A percentile compares a stretch with the other conserved stretches of the same genome.
Evolutionary conservation across 2,329 filamentous ascomycete species (phyloP).

Genomic region (Aspergillus pseudoviridinutans): DNA sequence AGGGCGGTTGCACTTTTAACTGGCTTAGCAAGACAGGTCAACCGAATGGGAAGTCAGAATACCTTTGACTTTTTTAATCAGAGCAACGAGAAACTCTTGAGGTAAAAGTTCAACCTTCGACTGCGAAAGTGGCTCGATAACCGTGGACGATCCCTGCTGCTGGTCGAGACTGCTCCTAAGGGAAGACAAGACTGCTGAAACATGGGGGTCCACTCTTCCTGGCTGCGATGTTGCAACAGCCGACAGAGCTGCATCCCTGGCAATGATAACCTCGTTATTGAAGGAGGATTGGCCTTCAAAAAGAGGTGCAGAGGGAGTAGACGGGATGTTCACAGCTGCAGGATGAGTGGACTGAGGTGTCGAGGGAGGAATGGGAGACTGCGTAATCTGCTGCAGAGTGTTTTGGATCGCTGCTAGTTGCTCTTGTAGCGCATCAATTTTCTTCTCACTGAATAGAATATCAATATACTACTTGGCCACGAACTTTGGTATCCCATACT

Average conservation of each 20-base stretch:
- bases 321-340: not conserved
- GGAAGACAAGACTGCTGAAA: constrained; percentile 18
- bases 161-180: constrained; percentile 16
- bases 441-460: constrained; percentile 10
- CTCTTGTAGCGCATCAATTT: constrained; percentile 15
- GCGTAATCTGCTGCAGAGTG: constrained; percentile 13
- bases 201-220: constrained; percentile 12
- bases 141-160: constrained; percentile 2
- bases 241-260: constrained; percentile 20
- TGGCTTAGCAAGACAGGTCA: not conserved
- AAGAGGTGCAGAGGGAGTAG: constrained; percentile 15
- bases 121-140: not conserved
- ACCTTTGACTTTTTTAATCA: constrained; percentile 21
- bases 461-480: too few relatives aligned
- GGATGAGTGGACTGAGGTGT: constrained; percentile 6
- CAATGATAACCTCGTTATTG: constrained; percentile 20
- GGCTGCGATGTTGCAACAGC: constrained; percentile 12
- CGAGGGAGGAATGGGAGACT: not conserved
- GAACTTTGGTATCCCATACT: constrained; percentile 9
- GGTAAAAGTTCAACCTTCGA: constrained; percentile 11
- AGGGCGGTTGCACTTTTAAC: constrained; percentile 19
- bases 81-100: constrained; percentile 16
- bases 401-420: constrained; percentile 17
- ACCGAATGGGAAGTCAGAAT: not conserved
- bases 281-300: constrained; percentile 25